Evolutionary conservation across 331 rosid species (phyloP).

Genomic region (Rhamnella rubrinervis): DNA sequence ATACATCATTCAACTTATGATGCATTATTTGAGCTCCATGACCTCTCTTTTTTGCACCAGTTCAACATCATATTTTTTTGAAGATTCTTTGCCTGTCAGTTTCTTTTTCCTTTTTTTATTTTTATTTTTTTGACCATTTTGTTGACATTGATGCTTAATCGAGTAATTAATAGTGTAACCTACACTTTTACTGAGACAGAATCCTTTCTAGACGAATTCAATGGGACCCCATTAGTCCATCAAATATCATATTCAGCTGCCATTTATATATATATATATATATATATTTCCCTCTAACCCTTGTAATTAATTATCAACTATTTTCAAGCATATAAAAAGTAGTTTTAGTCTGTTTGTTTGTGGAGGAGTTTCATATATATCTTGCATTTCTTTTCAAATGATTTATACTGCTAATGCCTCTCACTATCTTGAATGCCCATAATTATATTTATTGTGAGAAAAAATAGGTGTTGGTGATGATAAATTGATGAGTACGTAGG

Average conservation of each 20-base stretch:
- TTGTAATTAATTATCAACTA: too few relatives aligned
- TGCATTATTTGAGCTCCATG: not conserved
- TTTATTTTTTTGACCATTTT: not conserved
- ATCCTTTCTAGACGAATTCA: too few relatives aligned
- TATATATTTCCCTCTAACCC: too few relatives aligned
- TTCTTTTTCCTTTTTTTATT: not conserved
- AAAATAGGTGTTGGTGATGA: not conserved
- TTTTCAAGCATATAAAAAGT: too few relatives aligned
- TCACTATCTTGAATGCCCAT: too few relatives aligned
- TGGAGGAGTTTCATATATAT: too few relatives aligned
- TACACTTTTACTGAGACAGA: not conserved
- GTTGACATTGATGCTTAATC: not conserved
- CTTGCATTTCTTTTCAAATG: too few relatives aligned
- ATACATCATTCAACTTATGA: conserved; percentile 27
- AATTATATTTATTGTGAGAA: too few relatives aligned
- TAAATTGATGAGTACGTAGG: conserved; percentile 11
- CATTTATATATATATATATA: too few relatives aligned
- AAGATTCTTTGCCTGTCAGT: conserved; percentile 9
- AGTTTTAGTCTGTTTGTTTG: too few relatives aligned
- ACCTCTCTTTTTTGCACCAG: conserved; percentile 8
- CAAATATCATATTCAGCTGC: too few relatives aligned
- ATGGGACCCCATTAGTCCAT: conserved; percentile 1
- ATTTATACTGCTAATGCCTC: too few relatives aligned
- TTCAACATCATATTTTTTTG: conserved; percentile 16
- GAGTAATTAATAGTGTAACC: not conserved